A percentile compares a stretch with the other conserved stretches of the same genome.
phyloP scores from a whole-genome alignment of 2,329 filamentous ascomycete genomes.

The Bipolaris zeicola region DNA sequence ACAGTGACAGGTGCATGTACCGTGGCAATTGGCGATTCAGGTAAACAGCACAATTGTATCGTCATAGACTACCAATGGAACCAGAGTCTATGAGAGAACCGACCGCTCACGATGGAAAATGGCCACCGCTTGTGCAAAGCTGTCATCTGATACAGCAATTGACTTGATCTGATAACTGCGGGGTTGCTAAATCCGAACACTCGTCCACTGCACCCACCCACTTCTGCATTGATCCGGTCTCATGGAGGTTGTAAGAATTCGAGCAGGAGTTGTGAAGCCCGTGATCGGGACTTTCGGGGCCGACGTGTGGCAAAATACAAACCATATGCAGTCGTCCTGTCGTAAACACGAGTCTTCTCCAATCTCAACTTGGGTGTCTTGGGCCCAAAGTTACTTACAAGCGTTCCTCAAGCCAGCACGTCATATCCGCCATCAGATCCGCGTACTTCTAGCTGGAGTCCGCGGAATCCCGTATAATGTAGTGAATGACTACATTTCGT shows the following conservation, averaged over 20 bases:
- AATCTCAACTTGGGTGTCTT: not conserved
- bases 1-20: not conserved
- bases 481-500: not conserved
- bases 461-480: slow-evolving; percentile 4
- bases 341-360: not conserved
- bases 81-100: not conserved
- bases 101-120: not conserved
- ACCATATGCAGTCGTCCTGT: not conserved
- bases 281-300: not conserved
- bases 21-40: not conserved
- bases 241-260: not conserved
- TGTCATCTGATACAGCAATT: not conserved
- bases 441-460: not conserved
- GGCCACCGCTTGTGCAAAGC: not conserved
- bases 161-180: not conserved
- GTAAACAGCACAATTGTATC: not conserved
- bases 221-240: not conserved
- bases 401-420: not conserved
- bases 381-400: not conserved
- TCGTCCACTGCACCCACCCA: no score
- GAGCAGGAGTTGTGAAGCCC: not conserved
- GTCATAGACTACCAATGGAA: not conserved
- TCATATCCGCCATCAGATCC: not conserved
- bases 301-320: not conserved
- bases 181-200: not conserved